Percentiles rank a stretch among this genome's conserved stretches.
Evolutionary conservation across 2,329 filamentous ascomycete genomes (phyloP).

Genomic region (Pseudopithomyces chartarum): DNA sequence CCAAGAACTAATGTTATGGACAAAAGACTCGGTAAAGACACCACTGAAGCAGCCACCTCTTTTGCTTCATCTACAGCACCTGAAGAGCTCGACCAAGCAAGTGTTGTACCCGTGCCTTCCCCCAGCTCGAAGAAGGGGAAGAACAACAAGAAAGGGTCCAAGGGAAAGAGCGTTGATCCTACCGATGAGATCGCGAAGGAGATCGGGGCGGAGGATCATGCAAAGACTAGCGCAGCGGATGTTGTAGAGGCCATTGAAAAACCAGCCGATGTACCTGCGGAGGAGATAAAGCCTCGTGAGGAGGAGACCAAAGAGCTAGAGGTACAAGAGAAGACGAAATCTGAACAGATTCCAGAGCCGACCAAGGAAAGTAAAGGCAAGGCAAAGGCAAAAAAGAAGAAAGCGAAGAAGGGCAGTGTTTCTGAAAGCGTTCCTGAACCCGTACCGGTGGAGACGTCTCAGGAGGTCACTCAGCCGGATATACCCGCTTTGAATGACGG

Average conservation of each 20-base stretch:
- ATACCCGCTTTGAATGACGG: conserved; percentile 10
- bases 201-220: conserved; percentile 26
- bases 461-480: conserved; percentile 12
- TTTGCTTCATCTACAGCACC: conserved; percentile 7
- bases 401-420: conserved; percentile 20
- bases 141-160: conserved; percentile 39
- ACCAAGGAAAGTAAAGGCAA: conserved; percentile 28
- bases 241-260: conserved; percentile 31
- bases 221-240: conserved; percentile 27
- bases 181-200: conserved; percentile 12
- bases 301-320: conserved; percentile 10
- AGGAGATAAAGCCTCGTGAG: conserved; percentile 14
- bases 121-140: conserved; percentile 35
- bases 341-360: conserved; percentile 20
- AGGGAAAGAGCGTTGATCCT: conserved; percentile 28
- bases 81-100: conserved; percentile 15
- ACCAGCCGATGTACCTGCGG: conserved; percentile 24
- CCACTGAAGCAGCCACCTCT: conserved; percentile 20
- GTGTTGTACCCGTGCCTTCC: conserved; percentile 12
- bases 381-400: conserved; percentile 32
- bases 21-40: conserved; percentile 29
- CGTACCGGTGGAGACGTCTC: conserved; percentile 11
- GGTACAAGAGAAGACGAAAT: conserved; percentile 8
- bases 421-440: conserved; percentile 16
- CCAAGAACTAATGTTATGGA: conserved; percentile 27